Conservation (phyloP, 176 grass and related monocot genomes). For the Carex cristatella region DNA sequence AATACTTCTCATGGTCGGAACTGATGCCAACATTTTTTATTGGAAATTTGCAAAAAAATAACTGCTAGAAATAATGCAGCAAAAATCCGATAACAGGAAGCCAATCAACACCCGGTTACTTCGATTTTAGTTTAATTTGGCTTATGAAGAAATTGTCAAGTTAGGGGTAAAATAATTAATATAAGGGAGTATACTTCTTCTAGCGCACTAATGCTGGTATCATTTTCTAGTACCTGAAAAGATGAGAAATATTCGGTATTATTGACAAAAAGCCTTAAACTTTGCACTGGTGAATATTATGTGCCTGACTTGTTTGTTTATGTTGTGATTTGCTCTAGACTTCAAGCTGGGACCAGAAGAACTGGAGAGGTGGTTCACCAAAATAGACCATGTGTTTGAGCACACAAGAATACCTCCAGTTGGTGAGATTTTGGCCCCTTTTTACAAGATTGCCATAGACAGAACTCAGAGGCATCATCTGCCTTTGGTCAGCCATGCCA, state of each 20-base stretch:
- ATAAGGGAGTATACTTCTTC: not conserved
- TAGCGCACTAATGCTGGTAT: not conserved
- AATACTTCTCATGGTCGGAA: not conserved
- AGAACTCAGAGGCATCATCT: constrained; percentile 81
- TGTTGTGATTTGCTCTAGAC: constrained; percentile 35
- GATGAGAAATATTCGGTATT: not conserved
- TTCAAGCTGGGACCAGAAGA: constrained; percentile 82
- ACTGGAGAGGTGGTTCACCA: constrained; percentile 82
- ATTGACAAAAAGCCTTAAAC: not conserved
- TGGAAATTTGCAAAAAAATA: not conserved
- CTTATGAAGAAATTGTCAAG: not conserved
- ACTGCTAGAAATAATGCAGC: not conserved
- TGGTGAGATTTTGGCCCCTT: constrained; percentile 77
- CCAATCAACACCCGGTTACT: not conserved
- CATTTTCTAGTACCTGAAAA: not conserved
- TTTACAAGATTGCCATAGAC: constrained; percentile 76
- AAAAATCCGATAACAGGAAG: not conserved
- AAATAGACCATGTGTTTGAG: constrained; percentile 96
- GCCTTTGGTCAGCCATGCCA: constrained; percentile 79
- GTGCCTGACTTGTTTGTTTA: constrained; percentile 2
- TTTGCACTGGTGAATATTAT: not conserved
- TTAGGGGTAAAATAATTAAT: not conserved
- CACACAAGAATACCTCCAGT: constrained; percentile 87
- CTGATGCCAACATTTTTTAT: not conserved
- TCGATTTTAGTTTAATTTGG: not conserved